Evolutionary conservation across 1,284 basidiomycete species (phyloP), one percentile per base, ranked within the genome.

Genomic region (Melampsora americana): DNA sequence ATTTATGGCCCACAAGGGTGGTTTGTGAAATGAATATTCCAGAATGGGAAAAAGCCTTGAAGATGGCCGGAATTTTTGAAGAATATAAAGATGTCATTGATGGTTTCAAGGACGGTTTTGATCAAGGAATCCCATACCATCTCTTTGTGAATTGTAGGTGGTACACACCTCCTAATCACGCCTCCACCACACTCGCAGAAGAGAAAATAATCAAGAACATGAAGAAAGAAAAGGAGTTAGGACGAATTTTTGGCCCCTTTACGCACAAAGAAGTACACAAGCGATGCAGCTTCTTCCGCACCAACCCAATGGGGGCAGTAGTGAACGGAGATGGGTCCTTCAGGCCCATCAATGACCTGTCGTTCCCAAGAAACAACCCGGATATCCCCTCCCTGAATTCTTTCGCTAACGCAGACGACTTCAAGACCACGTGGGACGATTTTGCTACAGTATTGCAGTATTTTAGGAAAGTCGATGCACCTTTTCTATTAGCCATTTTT

Each of bases 351-450:
- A 46, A 46, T 18, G 44, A 67, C 23, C 18, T 67, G 20, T 67
- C 66, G 1, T 67, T 46, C 30, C 66, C 66, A 23, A 2, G 28
- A 1, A 67, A 46, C 14, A 46, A 67, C 66, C 30, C 66, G 18
- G 5, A 44, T 5, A 67, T 48, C 5, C 66, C 66, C 5, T 67
- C 44, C 14, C 16, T 67, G 3, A 67, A 67, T 28, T 67, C 44
- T 4, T 67, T 67, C n/a, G 44, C 48, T 2, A 48, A 67, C 28
- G 48, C 42, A 6, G 20, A 28, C 1, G 28, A 67, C 5, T 67
- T 35, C 35, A 35, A 35, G 9, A 46, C 28, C 3, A 67, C 66
- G n/a, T 67, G 66, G 66, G 66, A 67, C n/a, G 32, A 67, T 67
- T 67, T 46, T 46, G 7, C 16, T 2, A 67, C 66, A 7, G 44